These are phyloP conservation scores for Zygnema cylindricum DNA, from an alignment of 139 green algal species.

Conservation along the genomic window DNA sequence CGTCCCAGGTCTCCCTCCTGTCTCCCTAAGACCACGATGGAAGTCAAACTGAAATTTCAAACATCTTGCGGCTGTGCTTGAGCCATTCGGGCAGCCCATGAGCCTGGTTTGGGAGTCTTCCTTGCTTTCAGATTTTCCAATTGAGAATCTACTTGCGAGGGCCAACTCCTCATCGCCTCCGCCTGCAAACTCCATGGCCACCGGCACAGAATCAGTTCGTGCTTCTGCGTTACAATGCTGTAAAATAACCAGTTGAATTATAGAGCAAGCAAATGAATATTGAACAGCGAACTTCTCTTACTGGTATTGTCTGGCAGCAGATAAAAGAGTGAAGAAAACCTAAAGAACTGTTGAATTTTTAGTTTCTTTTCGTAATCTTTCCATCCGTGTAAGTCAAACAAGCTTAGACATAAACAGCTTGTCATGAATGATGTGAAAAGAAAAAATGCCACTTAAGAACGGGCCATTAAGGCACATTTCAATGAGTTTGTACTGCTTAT, in stretches of 20 bases:
- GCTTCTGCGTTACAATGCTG: background rate
- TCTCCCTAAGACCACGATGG: too few relatives aligned
- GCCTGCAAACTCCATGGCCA: background rate
- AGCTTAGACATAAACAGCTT: too few relatives aligned
- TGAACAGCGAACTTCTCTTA: background rate
- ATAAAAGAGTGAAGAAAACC: background rate
- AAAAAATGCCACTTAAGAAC: too few relatives aligned
- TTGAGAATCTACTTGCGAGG: slow-evolving; percentile 9
- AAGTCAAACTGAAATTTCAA: background rate
- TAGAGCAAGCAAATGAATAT: background rate
- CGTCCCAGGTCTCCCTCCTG: too few relatives aligned
- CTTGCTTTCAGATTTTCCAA: background rate
- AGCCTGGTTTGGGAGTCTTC: background rate
- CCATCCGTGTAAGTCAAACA: too few relatives aligned
- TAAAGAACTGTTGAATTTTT: too few relatives aligned
- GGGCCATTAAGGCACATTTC: too few relatives aligned
- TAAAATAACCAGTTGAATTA: background rate
- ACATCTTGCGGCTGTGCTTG: background rate
- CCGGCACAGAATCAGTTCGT: background rate
- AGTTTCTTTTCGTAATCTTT: too few relatives aligned
- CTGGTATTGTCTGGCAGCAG: background rate
- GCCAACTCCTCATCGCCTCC: slow-evolving; percentile 5
- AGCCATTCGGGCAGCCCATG: slow-evolving; percentile 32
- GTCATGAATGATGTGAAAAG: too few relatives aligned
- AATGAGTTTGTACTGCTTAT: too few relatives aligned